Base-by-base conservation (phyloP, 305 asterid species). In the Plantago lanceolata region DNA sequence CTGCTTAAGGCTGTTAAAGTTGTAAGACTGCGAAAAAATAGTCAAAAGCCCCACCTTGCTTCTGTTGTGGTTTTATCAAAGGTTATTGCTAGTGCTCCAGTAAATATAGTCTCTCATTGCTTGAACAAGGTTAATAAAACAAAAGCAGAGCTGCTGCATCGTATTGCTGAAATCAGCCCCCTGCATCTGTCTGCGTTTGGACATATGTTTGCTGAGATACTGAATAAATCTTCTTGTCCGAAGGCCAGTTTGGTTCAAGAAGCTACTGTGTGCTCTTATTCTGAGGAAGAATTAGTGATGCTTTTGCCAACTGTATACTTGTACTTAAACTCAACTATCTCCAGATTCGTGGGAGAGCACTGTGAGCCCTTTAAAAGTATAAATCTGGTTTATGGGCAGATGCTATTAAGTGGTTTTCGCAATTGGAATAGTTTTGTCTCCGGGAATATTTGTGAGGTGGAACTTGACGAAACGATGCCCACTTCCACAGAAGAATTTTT, bases 1-100 rank as follows among this genome's bases (percentile, higher is more conserved):
- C 83, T 89, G 72, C 85, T 87, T 48, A 84, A 87, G 73, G 96
- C 96, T 69, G 70, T 85, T 61, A 87, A 75, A 77, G 78, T 84
- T 16, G 78, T 82, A 53, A 75, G 79, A 76, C 57, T 58, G 68
- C 86, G 66, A 48, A 77, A 71, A 61, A 73, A 66, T 66, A 58
- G 67, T 75, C 79, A 77, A 76, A 62, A 70, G 48, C 61, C 75
- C n/a, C 66, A 71, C 66, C 75, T 76, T 64, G 73, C 73, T 61
- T 78, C 79, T 33, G 55, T 74, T 67, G 80, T 82, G 94, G 79
- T 70, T 75, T 56, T 82, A 64, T 85, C 85, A 48, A 83, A 93
- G 82, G 82, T 83, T 72, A 62, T 81, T 31, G 75, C 90, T 48
- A 63, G 75, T 67, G 70, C 76, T 73, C 94, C 92, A 40, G 73